Percentiles rank a stretch among this genome's conserved stretches.
Conservation (phyloP, 768 basidiomycete genomes). For the Pleurotus citrinopileatus region DNA sequence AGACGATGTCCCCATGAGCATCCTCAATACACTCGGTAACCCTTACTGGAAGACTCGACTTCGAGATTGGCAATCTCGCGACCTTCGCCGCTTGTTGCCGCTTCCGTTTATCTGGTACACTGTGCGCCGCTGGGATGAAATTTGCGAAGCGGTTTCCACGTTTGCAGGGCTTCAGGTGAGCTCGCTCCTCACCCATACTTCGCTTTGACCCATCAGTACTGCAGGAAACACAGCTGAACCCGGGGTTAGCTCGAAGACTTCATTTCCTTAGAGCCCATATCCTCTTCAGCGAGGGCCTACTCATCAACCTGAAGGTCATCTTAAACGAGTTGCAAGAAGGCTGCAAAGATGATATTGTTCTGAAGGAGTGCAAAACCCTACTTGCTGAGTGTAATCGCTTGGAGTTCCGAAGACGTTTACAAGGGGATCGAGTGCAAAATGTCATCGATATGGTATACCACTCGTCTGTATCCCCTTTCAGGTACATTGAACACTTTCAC, state of each 20-base stretch:
- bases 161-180: not conserved
- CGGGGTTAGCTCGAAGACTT: not conserved
- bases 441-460: conserved; percentile 42
- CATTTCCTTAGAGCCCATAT: not conserved
- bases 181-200: too few relatives aligned
- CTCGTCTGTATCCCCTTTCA: not conserved
- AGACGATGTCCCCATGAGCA: not conserved
- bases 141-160: not conserved
- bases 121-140: not conserved
- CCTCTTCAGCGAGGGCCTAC: not conserved
- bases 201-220: too few relatives aligned
- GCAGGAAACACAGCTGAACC: not conserved
- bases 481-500: not conserved
- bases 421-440: conserved; percentile 43
- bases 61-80: not conserved
- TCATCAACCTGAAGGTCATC: not conserved
- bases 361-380: conserved; percentile 41
- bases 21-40: not conserved
- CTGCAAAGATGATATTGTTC: not conserved
- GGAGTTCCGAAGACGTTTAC: conserved; percentile 36
- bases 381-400: conserved; percentile 49
- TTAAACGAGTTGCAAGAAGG: not conserved
- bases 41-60: not conserved
- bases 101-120: not conserved
- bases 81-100: not conserved